Base-by-base conservation (phyloP, 441 rosid species). In the Mallotus repandus region DNA sequence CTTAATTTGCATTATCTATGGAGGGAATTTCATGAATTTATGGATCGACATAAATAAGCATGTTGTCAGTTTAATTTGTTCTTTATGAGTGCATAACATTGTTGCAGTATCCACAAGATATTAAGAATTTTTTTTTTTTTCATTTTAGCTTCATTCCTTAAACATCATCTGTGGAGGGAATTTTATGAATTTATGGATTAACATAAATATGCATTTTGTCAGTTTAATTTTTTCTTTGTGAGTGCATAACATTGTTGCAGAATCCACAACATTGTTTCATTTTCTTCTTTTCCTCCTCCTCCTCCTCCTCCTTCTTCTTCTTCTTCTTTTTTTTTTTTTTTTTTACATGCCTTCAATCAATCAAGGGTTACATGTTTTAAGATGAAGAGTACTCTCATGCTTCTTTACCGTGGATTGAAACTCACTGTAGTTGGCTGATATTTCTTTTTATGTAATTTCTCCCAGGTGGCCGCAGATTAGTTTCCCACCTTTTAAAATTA, bases 391-490 rank as follows among this genome's bases (percentile, higher is more conserved):
- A 12, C 9, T 8, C 49, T 7, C 12, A 1, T 45, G 49, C 59
- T 49, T 7, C 12, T 32, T 66, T 72, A 9, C 29, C 50, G 13
- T 72, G 56, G 58, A 79, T 29, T 68, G 41, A 55, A 55, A 49
- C 5, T 77, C 29, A 18, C n/a, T 62, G 43, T 57, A 56, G 54
- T 64, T 32, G 48, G 48, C 63, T 52, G 7, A 66, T 70, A 25
- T 74, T 60, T 63, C 58, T 21, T 61, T 71, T 8, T 45, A 43
- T 63, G 61, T 46, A 60, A 21, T 57, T 72, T 77, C 70, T 76
- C 25, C 59, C 83, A 96, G 98, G 99, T 93, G 97, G 98, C 99
- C 99, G 19, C 93, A 88, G 74, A 79, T 70, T 69, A 73, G 55
- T 52, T 84, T 96, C 77, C 99, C 98, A 0, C 71, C 90, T 29